Percentiles rank a stretch among this genome's conserved stretches.
Conservation (phyloP, 768 basidiomycete genomes). For the Tephrocybe sp. region DNA sequence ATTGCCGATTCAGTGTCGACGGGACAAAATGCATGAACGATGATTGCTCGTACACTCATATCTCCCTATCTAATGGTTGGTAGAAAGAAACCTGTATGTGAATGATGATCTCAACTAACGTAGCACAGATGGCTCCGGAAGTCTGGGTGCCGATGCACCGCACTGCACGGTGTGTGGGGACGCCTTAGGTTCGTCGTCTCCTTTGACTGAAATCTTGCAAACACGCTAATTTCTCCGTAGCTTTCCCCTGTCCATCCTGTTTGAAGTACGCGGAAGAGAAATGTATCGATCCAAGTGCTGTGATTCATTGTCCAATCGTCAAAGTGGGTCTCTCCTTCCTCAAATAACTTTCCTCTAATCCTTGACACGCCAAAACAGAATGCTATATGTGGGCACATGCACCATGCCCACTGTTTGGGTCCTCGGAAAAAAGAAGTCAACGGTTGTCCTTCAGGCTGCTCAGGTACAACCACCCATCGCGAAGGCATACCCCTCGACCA, state of each 20-base stretch:
- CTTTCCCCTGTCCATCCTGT: conserved; percentile 25
- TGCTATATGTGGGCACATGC: conserved; percentile 25
- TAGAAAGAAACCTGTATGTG: conserved; percentile 2
- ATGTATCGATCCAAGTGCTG: conserved; percentile 10
- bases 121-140: neutral
- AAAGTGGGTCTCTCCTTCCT: conserved; percentile 13
- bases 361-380: conserved; percentile 16
- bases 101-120: neutral
- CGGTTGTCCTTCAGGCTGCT: conserved; percentile 26
- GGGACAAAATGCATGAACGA: conserved; percentile 17
- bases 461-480: conserved; percentile 13
- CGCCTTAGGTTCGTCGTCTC: conserved; percentile 18
- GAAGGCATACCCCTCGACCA: conserved; percentile 18
- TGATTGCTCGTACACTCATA: conserved; percentile 26
- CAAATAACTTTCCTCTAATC: neutral
- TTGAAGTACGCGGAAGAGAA: conserved; percentile 7
- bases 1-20: conserved; percentile 24
- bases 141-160: conserved; percentile 10
- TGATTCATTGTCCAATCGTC: conserved; percentile 23
- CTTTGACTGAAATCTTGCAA: neutral
- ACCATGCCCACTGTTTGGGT: conserved; percentile 28
- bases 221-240: conserved; percentile 7
- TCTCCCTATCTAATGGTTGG: conserved; percentile 9
- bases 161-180: conserved; percentile 25
- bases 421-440: conserved; percentile 1